phyloP scores from a whole-genome alignment of 305 asterid species.

The Rubia peregrina region DNA sequence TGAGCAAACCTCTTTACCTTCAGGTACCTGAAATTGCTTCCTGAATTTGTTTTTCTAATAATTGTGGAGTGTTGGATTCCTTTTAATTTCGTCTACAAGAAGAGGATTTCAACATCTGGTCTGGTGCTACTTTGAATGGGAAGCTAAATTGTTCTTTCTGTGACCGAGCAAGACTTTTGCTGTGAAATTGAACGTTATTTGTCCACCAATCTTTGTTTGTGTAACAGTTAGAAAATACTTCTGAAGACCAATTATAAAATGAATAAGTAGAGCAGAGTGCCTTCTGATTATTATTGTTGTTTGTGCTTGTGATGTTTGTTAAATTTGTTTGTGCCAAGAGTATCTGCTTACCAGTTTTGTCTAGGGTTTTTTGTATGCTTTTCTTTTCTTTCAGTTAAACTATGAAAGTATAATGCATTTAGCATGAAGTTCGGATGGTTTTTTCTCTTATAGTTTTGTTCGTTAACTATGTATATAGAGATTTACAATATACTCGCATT shows the following conservation, averaged over 20 bases:
- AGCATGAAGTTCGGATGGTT: neutral
- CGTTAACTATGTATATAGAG: slow-evolving; percentile 1
- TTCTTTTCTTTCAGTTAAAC: neutral
- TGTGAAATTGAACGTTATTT: neutral
- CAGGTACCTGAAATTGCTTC: neutral
- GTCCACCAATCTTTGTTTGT: neutral
- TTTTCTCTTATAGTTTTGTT: neutral
- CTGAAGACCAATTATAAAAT: neutral
- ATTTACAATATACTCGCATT: neutral
- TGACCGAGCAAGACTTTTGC: neutral
- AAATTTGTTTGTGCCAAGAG: neutral
- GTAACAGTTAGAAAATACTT: neutral
- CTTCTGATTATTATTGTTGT: neutral
- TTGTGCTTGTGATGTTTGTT: slow-evolving; percentile 2
- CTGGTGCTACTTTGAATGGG: neutral
- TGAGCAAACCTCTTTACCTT: neutral
- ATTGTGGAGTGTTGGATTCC: neutral
- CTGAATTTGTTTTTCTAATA: neutral
- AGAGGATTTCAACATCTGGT: neutral
- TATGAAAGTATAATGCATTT: neutral
- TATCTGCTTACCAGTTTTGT: neutral
- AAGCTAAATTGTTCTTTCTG: neutral
- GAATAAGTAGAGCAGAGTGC: neutral
- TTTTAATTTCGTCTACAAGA: neutral
- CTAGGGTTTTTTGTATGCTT: neutral